phyloP scores from a whole-genome alignment of 192 early-diverging fungal species.

The Chytriomyces sp. region DNA sequence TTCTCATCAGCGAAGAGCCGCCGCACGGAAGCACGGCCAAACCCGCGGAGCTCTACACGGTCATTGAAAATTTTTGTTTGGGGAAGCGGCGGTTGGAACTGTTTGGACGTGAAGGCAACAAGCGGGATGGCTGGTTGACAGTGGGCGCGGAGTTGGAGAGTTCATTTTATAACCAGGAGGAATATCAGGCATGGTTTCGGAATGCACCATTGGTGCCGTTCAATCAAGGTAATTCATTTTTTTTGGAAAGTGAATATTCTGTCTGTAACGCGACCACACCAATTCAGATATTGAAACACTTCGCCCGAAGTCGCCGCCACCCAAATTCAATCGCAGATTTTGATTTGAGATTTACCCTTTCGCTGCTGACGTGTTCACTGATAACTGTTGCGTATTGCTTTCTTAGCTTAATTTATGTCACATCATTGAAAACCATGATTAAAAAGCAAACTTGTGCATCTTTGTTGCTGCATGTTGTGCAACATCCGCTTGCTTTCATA shows the following conservation, averaged over 20 bases:
- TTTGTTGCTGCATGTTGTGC: too few species aligned
- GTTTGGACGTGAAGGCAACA: conserved; percentile 63
- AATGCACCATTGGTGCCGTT: conserved; percentile 24
- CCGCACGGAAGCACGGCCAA: conserved; percentile 43
- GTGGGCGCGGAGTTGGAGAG: conserved; percentile 39
- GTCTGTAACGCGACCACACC: background rate
- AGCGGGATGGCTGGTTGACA: conserved; percentile 67
- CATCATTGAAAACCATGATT: too few species aligned
- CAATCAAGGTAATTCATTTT: conserved; percentile 29
- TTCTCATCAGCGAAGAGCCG: conserved; percentile 65
- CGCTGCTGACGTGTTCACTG: too few species aligned
- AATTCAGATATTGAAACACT: conserved; percentile 50
- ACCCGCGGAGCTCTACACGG: conserved; percentile 64
- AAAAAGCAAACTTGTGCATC: too few species aligned
- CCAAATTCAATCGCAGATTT: too few species aligned
- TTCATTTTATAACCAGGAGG: conserved; percentile 8
- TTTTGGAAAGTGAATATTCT: background rate
- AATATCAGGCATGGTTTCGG: conserved; percentile 10
- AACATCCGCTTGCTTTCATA: too few species aligned
- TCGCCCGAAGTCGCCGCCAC: conserved; percentile 60
- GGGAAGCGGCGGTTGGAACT: conserved; percentile 63
- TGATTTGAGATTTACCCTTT: too few species aligned
- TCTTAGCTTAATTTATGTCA: too few species aligned
- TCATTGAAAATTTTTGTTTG: conserved; percentile 69
- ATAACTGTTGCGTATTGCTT: too few species aligned